phyloP scores from a whole-genome alignment of 177 flowering plant species.

The Vitis hybrid region DNA sequence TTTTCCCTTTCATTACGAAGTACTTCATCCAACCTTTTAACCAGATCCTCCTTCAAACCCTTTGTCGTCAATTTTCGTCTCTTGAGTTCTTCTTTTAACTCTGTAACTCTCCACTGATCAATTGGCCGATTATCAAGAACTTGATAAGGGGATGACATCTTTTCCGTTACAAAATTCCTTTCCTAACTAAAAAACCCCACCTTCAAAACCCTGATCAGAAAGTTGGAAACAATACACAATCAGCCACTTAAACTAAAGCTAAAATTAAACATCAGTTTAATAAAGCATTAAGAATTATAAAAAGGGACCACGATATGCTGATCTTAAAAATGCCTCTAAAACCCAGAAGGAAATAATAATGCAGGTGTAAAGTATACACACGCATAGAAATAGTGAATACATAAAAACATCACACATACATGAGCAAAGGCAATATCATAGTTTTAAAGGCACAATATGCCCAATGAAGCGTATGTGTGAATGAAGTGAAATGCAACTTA shows the following conservation, averaged over 20 bases:
- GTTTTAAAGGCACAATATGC: too few relatives aligned
- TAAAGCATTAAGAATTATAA: neutral
- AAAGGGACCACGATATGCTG: neutral
- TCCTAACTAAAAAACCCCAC: conserved; percentile 12
- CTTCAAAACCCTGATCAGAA: conserved; percentile 23
- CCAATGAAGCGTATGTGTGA: too few relatives aligned
- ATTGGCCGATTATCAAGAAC: conserved; percentile 64
- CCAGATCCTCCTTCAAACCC: conserved; percentile 84
- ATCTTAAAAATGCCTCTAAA: too few relatives aligned
- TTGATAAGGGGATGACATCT: conserved; percentile 62
- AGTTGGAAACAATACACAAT: conserved; percentile 1
- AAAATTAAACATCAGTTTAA: neutral
- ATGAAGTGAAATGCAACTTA: too few relatives aligned
- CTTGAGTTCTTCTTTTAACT: conserved; percentile 87
- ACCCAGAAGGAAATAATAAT: too few relatives aligned
- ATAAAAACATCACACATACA: too few relatives aligned
- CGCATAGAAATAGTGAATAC: too few relatives aligned
- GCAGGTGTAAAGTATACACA: too few relatives aligned
- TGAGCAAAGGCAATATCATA: too few relatives aligned
- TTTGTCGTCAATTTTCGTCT: conserved; percentile 57
- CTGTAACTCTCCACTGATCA: conserved; percentile 92
- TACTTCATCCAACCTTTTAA: conserved; percentile 71
- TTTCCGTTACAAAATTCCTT: conserved; percentile 8
- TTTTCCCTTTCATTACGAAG: conserved; percentile 49
- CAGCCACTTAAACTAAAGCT: neutral